Base-by-base conservation (phyloP, 345 rosid species). In the Hibiscus trionum region DNA sequence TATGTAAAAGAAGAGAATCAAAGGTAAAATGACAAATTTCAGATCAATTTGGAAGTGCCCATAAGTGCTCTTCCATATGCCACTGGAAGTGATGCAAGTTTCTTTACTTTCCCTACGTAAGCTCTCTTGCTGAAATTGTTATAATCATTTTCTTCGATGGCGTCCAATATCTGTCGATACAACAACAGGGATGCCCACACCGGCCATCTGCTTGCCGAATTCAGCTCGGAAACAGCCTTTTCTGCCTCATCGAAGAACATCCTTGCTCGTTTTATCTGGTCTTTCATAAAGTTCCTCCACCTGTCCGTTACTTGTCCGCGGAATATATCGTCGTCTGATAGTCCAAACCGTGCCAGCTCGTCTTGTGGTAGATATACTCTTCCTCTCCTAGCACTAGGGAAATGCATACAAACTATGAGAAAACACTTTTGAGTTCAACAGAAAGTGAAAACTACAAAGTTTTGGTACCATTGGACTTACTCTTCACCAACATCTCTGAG, bases 401-500 rank as follows among this genome's bases (percentile, higher is more conserved):
- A 70, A 57, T 21, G 12, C n/a, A 71, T 24, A 70, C 8, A 50
- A 12, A 21, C 39, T 57, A 39, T 35, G 52, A 7, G 11, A 19
- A 59, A 71, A 33, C 55, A 35, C 10, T 44, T 4, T 44, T 4
- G 24, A 70, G 62, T 33, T 19, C 6, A 61, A 14, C 27, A 47
- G 27, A 47, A 60, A 72, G 17, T 14, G n/a, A n/a, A 56, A 56
- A 59, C 56, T 10, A 58, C 15, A 24, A 58, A 19, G 5, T 17
- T 7, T 69, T 10, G 39, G 68, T 29, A 47, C 8, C 19, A 37
- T 26, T 55, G 62, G 29, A 64, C 88, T 80, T 80, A 85, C 88
- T 85, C 88, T 81, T 85, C 88, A 4, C 88, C 88, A 42, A 85
- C 88, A 64, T 85, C 88, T 70, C 88, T 72, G 66, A 85, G 86